These are phyloP conservation scores for Nemania sp. DNA, from an alignment of 2,329 filamentous ascomycete species.

Conservation along the genomic window DNA sequence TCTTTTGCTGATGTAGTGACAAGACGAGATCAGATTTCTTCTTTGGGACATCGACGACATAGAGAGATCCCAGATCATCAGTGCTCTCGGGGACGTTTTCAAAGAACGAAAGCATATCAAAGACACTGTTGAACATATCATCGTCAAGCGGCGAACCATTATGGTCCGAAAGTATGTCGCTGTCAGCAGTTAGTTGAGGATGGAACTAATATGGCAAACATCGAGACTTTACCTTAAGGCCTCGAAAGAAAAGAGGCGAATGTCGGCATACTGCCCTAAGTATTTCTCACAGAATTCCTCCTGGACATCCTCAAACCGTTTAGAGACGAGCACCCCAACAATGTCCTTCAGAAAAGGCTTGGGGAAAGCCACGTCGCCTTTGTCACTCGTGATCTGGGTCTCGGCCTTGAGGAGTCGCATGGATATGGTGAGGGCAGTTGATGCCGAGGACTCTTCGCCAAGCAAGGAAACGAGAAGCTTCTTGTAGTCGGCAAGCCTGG, in stretches of 20 bases:
- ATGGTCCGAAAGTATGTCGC: conserved; percentile 40
- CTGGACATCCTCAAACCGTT: conserved; percentile 62
- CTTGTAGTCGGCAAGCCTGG: conserved; percentile 74
- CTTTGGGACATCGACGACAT: conserved; percentile 63
- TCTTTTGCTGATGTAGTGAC: conserved; percentile 73
- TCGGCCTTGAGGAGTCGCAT: conserved; percentile 88
- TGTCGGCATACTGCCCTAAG: conserved; percentile 78
- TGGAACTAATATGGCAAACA: neutral
- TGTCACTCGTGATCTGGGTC: conserved; percentile 63
- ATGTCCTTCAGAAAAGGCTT: conserved; percentile 68
- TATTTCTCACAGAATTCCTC: conserved; percentile 79
- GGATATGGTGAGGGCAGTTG: conserved; percentile 73
- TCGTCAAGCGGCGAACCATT: conserved; percentile 34
- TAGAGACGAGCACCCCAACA: conserved; percentile 63
- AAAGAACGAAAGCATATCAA: conserved; percentile 67
- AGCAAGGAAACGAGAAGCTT: conserved; percentile 65
- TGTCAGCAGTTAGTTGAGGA: conserved; percentile 15
- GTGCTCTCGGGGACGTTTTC: conserved; percentile 71
- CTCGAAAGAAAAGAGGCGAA: conserved; percentile 81
- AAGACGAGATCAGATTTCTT: conserved; percentile 70
- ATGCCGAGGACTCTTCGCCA: conserved; percentile 64
- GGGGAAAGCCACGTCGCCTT: conserved; percentile 71
- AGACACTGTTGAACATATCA: conserved; percentile 58
- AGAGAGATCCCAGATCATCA: conserved; percentile 72
- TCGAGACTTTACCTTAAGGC: conserved; percentile 63